These are phyloP conservation scores for Myriangium duriaei DNA, from an alignment of 2,329 filamentous ascomycete species.

Conservation along the genomic window DNA sequence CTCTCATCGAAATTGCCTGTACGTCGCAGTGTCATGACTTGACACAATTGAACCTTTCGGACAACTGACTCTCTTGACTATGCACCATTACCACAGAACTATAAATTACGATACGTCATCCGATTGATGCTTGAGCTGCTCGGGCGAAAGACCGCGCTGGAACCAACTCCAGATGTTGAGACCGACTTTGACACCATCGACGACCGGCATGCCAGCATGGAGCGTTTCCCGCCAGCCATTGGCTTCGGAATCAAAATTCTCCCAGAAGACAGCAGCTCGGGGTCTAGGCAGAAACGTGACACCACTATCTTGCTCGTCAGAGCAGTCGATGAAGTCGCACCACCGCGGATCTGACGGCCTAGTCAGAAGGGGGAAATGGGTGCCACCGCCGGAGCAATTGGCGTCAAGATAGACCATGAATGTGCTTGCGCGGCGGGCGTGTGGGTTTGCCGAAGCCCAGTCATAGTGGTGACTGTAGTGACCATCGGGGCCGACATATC, in stretches of 20 bases:
- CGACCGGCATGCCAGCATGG: constrained; percentile 48
- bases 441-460: constrained; percentile 32
- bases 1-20: too few species aligned
- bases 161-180: constrained; percentile 56
- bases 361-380: constrained; percentile 44
- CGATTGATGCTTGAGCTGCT: too few species aligned
- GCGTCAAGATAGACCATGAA: constrained; percentile 50
- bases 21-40: too few species aligned
- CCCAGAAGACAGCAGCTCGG: constrained; percentile 51
- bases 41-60: too few species aligned
- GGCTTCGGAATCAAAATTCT: constrained; percentile 45
- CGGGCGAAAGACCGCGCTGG: constrained; percentile 22
- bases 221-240: constrained; percentile 46
- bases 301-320: constrained; percentile 26
- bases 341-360: constrained; percentile 34
- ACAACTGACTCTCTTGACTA: too few species aligned
- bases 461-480: constrained; percentile 50
- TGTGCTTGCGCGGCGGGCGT: constrained; percentile 34
- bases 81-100: too few species aligned
- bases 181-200: constrained; percentile 44
- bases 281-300: constrained; percentile 46
- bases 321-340: constrained; percentile 47
- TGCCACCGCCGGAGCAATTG: constrained; percentile 45
- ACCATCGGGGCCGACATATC: constrained; percentile 41
- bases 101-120: too few species aligned